These are phyloP conservation scores for Diaporthe sp. DNA, from an alignment of 2,329 filamentous ascomycete genomes.

Conservation along the genomic window DNA sequence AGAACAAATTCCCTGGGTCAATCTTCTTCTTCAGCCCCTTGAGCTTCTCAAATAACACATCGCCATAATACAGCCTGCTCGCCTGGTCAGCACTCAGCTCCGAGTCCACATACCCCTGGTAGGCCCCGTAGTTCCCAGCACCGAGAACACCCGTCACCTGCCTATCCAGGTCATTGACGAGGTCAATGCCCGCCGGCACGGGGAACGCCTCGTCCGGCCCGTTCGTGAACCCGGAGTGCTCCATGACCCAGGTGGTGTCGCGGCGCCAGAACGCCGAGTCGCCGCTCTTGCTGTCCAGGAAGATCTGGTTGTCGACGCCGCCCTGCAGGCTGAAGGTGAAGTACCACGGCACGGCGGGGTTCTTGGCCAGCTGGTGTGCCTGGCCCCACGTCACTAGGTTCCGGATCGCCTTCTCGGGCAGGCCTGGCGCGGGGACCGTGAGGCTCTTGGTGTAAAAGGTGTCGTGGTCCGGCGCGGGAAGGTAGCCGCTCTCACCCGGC, in stretches of 20 bases:
- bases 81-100: slow-evolving; percentile 39
- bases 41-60: slow-evolving; percentile 38
- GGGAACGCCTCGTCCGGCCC: slow-evolving; percentile 27
- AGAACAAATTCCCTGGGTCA: slow-evolving; percentile 40
- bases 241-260: slow-evolving; percentile 43
- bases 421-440: slow-evolving; percentile 39
- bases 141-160: slow-evolving; percentile 38
- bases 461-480: slow-evolving; percentile 33
- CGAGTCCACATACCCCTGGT: slow-evolving; percentile 46
- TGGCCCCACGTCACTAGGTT: slow-evolving; percentile 40
- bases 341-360: slow-evolving; percentile 41
- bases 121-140: slow-evolving; percentile 39
- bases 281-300: slow-evolving; percentile 33
- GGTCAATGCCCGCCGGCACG: slow-evolving; percentile 35
- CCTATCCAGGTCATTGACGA: slow-evolving; percentile 38
- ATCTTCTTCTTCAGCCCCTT: slow-evolving; percentile 50
- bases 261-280: slow-evolving; percentile 40
- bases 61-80: slow-evolving; percentile 43
- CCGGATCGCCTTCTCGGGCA: slow-evolving; percentile 37
- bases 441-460: slow-evolving; percentile 51
- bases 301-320: slow-evolving; percentile 41
- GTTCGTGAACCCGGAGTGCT: slow-evolving; percentile 36
- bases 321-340: slow-evolving; percentile 45
- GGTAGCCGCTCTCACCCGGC: slow-evolving; percentile 2
- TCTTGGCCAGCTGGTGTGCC: slow-evolving; percentile 31